Evolutionary conservation across 129 eudicot species (phyloP).

Genomic region (Artemisia annua): DNA sequence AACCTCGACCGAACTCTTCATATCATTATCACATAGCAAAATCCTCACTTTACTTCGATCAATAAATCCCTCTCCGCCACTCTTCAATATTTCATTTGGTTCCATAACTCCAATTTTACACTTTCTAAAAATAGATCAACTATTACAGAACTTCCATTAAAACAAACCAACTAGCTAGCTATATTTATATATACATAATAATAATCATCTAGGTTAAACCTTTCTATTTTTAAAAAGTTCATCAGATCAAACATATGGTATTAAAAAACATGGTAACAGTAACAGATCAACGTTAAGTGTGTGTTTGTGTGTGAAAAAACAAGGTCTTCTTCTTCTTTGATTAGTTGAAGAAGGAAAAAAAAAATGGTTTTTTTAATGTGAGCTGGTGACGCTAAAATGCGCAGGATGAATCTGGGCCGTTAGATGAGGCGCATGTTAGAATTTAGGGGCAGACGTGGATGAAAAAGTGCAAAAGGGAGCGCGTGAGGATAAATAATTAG

Average conservation of each 20-base stretch:
- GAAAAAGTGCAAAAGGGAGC: constrained; percentile 39
- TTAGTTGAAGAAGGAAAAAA: neutral
- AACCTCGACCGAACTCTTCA: constrained; percentile 74
- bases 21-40: constrained; percentile 84
- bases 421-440: constrained; percentile 34
- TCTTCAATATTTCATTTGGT: constrained; percentile 32
- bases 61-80: constrained; percentile 68
- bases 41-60: constrained; percentile 97
- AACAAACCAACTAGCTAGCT: neutral
- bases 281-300: too few species aligned
- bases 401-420: constrained; percentile 29
- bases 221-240: constrained; percentile 16
- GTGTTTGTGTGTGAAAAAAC: too few species aligned
- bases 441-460: constrained; percentile 31
- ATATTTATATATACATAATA: neutral
- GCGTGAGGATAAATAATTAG: constrained; percentile 33
- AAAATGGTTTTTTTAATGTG: neutral
- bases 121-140: too few species aligned
- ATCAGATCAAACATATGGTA: neutral
- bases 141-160: constrained; percentile 43
- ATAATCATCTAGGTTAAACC: constrained; percentile 17
- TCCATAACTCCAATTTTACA: constrained; percentile 38
- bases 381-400: constrained; percentile 15
- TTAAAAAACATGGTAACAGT: too few species aligned
- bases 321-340: neutral